phyloP scores from a whole-genome alignment of 805 yeast species.

The Suhomyces tanzawaensis region DNA sequence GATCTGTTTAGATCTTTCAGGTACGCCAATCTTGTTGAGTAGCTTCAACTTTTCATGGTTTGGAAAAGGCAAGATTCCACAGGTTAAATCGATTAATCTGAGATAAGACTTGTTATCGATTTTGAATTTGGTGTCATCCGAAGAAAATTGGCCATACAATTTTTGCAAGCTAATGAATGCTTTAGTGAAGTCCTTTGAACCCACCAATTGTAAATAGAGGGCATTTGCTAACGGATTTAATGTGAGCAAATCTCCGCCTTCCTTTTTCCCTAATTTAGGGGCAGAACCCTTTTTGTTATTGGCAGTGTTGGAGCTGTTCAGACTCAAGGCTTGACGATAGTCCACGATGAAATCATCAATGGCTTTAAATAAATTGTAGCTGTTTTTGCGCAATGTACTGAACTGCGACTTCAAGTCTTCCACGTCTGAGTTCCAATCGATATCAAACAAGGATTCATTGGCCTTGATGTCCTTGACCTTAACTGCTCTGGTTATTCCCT shows the following conservation, averaged over 20 bases:
- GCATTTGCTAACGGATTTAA: slow-evolving; percentile 61
- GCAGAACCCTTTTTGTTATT: slow-evolving; percentile 11
- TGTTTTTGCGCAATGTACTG: slow-evolving; percentile 18
- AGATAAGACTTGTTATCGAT: slow-evolving; percentile 13
- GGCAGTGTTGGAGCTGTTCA: slow-evolving; percentile 10
- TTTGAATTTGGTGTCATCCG: slow-evolving; percentile 7
- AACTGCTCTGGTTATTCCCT: slow-evolving; percentile 48
- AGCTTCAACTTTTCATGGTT: slow-evolving; percentile 39
- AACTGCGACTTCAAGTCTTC: slow-evolving; percentile 16
- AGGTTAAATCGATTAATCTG: slow-evolving; percentile 40
- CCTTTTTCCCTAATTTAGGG: slow-evolving; percentile 11
- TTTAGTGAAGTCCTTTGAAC: slow-evolving; percentile 44
- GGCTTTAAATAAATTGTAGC: slow-evolving; percentile 24
- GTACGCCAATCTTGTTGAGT: slow-evolving; percentile 31
- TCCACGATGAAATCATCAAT: slow-evolving; percentile 40
- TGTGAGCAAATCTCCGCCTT: slow-evolving; percentile 36
- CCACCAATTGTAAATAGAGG: slow-evolving; percentile 53
- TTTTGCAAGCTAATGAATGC: slow-evolving; percentile 44
- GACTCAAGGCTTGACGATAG: slow-evolving; percentile 33
- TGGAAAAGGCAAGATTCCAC: slow-evolving; percentile 53
- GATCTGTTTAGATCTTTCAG: slow-evolving; percentile 33
- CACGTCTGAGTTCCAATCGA: slow-evolving; percentile 24
- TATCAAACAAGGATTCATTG: slow-evolving; percentile 26
- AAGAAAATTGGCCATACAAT: slow-evolving; percentile 24
- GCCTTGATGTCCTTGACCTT: slow-evolving; percentile 9